Evolutionary conservation across 148 eudicot species (phyloP).

Genomic region (Vaccinium corymbosum): DNA sequence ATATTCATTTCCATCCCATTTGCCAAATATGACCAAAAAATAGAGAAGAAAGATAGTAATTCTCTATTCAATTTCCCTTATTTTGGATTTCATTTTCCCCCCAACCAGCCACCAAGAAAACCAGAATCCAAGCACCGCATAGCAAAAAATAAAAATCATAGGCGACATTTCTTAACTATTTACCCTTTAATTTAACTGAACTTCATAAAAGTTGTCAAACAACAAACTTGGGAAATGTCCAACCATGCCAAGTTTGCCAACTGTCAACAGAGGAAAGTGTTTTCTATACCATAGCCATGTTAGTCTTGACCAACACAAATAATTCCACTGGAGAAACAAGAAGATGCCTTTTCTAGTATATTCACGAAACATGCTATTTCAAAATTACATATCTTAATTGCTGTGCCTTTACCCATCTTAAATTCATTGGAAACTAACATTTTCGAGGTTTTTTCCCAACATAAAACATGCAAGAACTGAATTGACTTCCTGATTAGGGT

Average conservation of each 20-base stretch:
- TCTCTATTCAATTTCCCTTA: not conserved
- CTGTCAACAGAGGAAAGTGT: not conserved
- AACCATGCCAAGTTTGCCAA: not conserved
- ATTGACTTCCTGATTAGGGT: not conserved
- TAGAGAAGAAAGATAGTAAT: not conserved
- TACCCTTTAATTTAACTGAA: not conserved
- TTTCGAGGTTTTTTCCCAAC: not conserved
- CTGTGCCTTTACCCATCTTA: not conserved
- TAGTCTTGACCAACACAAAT: not conserved
- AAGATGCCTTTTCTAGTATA: slow-evolving; percentile 3
- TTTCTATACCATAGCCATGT: not conserved
- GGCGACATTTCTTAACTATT: not conserved
- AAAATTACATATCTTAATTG: not conserved
- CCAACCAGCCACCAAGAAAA: not conserved
- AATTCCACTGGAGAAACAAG: not conserved
- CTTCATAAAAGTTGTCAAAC: not conserved
- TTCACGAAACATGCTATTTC: not conserved
- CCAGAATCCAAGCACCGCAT: not conserved
- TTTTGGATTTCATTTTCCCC: not conserved
- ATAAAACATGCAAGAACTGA: not conserved
- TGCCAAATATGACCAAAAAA: not conserved
- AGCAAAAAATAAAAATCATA: not conserved
- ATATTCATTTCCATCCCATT: not conserved
- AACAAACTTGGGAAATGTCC: not conserved
- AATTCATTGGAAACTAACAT: not conserved